Evolutionary conservation across 805 yeast species (phyloP).

Genomic region (Pichia cephalocereana): DNA sequence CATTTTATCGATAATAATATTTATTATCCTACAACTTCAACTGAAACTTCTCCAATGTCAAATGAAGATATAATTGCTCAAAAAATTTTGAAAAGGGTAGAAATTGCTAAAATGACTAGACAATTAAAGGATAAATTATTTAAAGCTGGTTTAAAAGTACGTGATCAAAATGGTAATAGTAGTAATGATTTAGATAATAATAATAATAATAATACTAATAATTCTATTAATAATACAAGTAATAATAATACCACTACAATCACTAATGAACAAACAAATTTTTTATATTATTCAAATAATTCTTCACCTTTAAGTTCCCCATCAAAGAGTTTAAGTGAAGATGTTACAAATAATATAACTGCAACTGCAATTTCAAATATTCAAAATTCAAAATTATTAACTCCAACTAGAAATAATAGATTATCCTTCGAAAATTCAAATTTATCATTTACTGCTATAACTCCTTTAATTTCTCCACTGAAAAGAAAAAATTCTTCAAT

Average conservation of each 20-base stretch:
- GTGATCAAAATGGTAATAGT: slow-evolving; percentile 19
- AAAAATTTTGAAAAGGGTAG: slow-evolving; percentile 36
- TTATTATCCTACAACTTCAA: neutral
- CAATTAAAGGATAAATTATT: slow-evolving; percentile 33
- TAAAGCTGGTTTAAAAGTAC: slow-evolving; percentile 31
- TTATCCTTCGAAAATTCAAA: neutral
- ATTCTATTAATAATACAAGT: neutral
- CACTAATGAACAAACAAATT: neutral
- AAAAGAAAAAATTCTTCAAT: slow-evolving; percentile 19
- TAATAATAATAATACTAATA: neutral
- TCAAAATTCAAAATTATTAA: slow-evolving; percentile 8
- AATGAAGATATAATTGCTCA: slow-evolving; percentile 35
- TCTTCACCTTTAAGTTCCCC: slow-evolving; percentile 14
- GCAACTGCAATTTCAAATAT: slow-evolving; percentile 15
- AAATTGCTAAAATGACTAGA: slow-evolving; percentile 36
- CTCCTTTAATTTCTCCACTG: slow-evolving; percentile 18
- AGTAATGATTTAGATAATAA: neutral
- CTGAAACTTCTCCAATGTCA: slow-evolving; percentile 7
- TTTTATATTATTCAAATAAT: neutral
- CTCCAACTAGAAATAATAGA: slow-evolving; percentile 6
- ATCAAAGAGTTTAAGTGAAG: slow-evolving; percentile 9
- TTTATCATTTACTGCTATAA: slow-evolving; percentile 4
- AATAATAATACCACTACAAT: neutral
- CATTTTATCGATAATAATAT: neutral
- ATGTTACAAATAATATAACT: slow-evolving; percentile 9